Percentiles rank a stretch among this genome's conserved stretches.
Conservation (phyloP, 192 early-diverging fungal species). For the Podila minutissima region DNA sequence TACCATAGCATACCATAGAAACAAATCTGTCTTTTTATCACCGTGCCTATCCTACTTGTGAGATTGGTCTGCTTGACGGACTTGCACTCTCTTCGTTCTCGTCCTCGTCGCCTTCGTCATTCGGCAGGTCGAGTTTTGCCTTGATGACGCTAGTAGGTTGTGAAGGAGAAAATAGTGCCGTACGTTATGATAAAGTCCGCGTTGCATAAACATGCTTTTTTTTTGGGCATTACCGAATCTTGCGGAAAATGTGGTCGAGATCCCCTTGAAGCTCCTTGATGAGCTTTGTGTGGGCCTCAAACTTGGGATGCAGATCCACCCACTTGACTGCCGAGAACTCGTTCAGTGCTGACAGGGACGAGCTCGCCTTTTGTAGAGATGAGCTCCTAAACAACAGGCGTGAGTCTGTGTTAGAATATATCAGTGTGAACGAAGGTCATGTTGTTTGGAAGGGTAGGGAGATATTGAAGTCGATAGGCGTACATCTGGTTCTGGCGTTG, state of each 20-base stretch:
- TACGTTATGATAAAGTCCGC: background rate
- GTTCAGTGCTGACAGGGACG: slow-evolving; percentile 59
- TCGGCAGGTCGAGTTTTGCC: slow-evolving; percentile 24
- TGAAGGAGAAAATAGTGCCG: background rate
- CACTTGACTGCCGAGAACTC: slow-evolving; percentile 66
- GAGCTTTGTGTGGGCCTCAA: slow-evolving; percentile 64
- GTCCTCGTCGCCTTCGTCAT: slow-evolving; percentile 15
- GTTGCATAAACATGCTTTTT: background rate
- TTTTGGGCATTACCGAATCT: slow-evolving; percentile 55
- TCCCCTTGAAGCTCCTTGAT: slow-evolving; percentile 66
- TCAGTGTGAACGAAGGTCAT: background rate
- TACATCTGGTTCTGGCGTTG: slow-evolving; percentile 39
- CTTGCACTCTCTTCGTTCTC: background rate
- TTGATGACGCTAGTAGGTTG: slow-evolving; percentile 9
- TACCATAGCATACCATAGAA: too few species aligned
- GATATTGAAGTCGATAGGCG: background rate
- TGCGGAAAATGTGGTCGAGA: slow-evolving; percentile 65
- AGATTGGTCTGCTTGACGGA: too few species aligned
- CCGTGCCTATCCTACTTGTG: too few species aligned
- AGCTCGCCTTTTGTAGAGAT: slow-evolving; percentile 32
- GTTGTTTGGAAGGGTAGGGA: too few species aligned
- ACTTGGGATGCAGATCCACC: slow-evolving; percentile 56
- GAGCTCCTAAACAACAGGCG: slow-evolving; percentile 15
- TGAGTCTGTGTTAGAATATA: background rate
- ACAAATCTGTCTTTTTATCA: too few species aligned